phyloP scores from a whole-genome alignment of 495 filamentous ascomycete genomes.

The Tuber microsphaerosporum region DNA sequence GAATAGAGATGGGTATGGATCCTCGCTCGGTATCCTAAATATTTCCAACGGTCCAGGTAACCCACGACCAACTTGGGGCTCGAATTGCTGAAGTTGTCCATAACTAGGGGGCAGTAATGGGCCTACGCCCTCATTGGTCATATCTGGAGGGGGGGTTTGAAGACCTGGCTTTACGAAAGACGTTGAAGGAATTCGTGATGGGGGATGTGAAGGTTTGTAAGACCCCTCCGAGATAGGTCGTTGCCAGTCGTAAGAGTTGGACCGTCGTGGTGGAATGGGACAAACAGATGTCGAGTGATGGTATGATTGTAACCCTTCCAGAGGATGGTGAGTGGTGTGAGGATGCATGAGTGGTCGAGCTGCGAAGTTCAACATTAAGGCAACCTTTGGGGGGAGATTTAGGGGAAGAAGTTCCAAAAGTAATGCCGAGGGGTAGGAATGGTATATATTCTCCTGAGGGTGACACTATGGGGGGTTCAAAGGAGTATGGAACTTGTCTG shows the following conservation, averaged over 20 bases:
- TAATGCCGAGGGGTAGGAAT: conserved; percentile 25
- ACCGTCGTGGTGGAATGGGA: neutral
- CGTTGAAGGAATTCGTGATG: conserved; percentile 28
- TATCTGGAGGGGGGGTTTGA: conserved; percentile 38
- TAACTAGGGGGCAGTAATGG: conserved; percentile 25
- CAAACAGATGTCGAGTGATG: conserved; percentile 7
- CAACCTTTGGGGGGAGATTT: conserved; percentile 22
- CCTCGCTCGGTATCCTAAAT: conserved; percentile 21
- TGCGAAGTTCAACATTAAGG: conserved; percentile 38
- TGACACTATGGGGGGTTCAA: neutral
- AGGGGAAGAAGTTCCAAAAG: conserved; percentile 35
- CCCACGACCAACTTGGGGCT: conserved; percentile 34
- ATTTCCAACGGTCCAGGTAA: conserved; percentile 31
- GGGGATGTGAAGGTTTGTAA: neutral
- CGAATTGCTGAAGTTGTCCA: conserved; percentile 37
- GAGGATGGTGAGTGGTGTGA: conserved; percentile 33
- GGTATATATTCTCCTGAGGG: conserved; percentile 5
- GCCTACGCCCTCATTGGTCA: conserved; percentile 29
- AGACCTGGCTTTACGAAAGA: conserved; percentile 32
- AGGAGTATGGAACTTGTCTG: neutral
- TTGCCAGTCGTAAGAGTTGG: conserved; percentile 1
- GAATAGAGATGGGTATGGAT: conserved; percentile 13
- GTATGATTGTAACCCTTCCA: conserved; percentile 31
- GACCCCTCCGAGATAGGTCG: neutral
- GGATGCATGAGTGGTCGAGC: conserved; percentile 37